Conservation (phyloP, 2,329 filamentous ascomycete genomes). For the Microascus cirrosus region DNA sequence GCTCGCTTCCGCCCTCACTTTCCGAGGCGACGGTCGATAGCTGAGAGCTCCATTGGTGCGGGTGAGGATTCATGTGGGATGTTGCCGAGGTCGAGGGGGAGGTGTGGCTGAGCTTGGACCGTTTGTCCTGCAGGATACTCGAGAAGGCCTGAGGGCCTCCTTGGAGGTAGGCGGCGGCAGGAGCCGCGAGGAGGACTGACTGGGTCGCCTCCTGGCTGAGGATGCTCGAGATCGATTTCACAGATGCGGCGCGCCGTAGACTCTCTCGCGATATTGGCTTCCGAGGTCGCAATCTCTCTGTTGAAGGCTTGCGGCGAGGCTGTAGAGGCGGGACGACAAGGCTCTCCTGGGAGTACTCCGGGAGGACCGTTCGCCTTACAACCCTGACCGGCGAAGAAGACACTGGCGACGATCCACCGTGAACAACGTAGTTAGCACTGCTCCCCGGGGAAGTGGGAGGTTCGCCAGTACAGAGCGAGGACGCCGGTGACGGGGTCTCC, state of each 20-base stretch:
- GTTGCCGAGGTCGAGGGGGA: not conserved
- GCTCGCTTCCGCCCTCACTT: conserved; percentile 41
- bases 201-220: conserved; percentile 36
- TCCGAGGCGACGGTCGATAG: conserved; percentile 54
- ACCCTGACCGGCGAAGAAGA: conserved; percentile 25
- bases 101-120: not conserved
- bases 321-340: conserved; percentile 44
- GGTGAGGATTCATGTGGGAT: conserved; percentile 30
- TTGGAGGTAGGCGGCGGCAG: conserved; percentile 26
- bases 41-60: conserved; percentile 53
- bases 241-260: conserved; percentile 35
- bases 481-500: conserved; percentile 32
- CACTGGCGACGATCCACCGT: conserved; percentile 30
- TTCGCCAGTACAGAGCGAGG: conserved; percentile 22
- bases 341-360: conserved; percentile 50
- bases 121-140: conserved; percentile 7
- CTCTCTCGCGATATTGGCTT: conserved; percentile 41
- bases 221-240: conserved; percentile 44
- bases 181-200: conserved; percentile 21
- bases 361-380: conserved; percentile 14
- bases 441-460: conserved; percentile 23
- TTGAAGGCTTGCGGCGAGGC: conserved; percentile 32
- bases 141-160: conserved; percentile 17
- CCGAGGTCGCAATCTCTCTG: conserved; percentile 36
- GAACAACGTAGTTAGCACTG: conserved; percentile 40